Conservation (phyloP, 2,329 filamentous ascomycete genomes). For the Setomelanomma holmii region DNA sequence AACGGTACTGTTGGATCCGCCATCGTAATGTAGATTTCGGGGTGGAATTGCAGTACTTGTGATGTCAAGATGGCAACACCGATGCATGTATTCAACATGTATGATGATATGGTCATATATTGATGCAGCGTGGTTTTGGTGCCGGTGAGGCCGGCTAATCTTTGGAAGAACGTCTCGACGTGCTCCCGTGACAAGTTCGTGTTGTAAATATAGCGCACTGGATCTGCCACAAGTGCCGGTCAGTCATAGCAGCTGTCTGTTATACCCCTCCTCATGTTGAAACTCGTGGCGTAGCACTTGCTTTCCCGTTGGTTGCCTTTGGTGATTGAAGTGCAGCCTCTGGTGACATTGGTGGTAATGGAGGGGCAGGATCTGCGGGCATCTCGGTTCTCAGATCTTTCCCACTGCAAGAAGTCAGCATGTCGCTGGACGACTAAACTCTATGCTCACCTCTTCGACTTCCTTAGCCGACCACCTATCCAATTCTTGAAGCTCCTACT, state of each 20-base stretch:
- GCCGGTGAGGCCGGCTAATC: no score
- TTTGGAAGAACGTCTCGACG: no score
- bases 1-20: not conserved
- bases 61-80: no score
- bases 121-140: no score
- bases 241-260: not conserved
- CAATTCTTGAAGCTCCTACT: slow-evolving; percentile 44
- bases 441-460: slow-evolving; percentile 35
- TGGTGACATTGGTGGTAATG: slow-evolving; percentile 33
- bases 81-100: no score
- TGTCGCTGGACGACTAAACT: not conserved
- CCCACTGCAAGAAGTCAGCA: slow-evolving; percentile 29
- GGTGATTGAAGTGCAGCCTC: slow-evolving; percentile 15
- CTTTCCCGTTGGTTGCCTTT: slow-evolving; percentile 25
- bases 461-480: slow-evolving; percentile 37
- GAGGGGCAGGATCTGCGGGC: slow-evolving; percentile 25
- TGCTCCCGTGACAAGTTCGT: not conserved
- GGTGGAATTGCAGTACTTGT: no score
- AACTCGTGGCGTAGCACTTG: slow-evolving; percentile 3
- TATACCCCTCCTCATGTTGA: not conserved
- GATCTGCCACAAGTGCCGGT: not conserved
- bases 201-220: not conserved
- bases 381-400: slow-evolving; percentile 33
- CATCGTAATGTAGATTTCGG: no score
- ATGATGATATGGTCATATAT: no score